phyloP scores from a whole-genome alignment of 2,329 filamentous ascomycete species.

The Fusarium sp. region DNA sequence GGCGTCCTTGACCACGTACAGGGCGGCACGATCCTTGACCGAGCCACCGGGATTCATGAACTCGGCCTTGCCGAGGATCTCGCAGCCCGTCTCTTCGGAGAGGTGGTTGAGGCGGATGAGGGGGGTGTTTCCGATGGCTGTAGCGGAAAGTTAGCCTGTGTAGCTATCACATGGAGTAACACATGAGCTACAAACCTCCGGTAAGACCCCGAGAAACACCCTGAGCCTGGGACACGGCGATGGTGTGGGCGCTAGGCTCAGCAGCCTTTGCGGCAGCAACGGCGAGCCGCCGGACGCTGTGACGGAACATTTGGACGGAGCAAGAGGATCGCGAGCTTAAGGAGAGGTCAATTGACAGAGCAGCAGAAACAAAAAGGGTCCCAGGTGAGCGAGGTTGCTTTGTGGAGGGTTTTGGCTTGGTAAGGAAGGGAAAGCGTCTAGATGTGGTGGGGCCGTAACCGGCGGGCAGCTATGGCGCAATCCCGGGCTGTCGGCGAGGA shows the following conservation, averaged over 20 bases:
- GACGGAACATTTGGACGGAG: slow-evolving; percentile 71
- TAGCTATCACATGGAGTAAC: neutral
- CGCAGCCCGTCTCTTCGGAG: slow-evolving; percentile 91
- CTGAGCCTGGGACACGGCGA: slow-evolving; percentile 83
- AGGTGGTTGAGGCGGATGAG: slow-evolving; percentile 90
- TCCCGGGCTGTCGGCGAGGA: slow-evolving; percentile 42
- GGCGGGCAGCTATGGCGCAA: slow-evolving; percentile 45
- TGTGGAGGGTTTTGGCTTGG: slow-evolving; percentile 20
- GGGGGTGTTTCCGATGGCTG: slow-evolving; percentile 97
- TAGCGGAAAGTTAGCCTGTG: neutral
- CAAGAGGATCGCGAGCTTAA: slow-evolving; percentile 10
- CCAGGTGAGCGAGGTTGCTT: slow-evolving; percentile 14
- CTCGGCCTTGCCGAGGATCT: slow-evolving; percentile 95
- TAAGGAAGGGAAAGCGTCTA: slow-evolving; percentile 24
- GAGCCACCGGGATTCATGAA: slow-evolving; percentile 98
- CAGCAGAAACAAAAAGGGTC: slow-evolving; percentile 3
- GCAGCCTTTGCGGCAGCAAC: slow-evolving; percentile 62
- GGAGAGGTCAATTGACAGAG: slow-evolving; percentile 28
- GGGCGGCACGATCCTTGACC: slow-evolving; percentile 94
- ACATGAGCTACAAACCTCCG: slow-evolving; percentile 71
- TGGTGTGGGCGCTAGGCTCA: slow-evolving; percentile 68
- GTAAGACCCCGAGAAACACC: slow-evolving; percentile 82
- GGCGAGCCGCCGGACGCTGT: slow-evolving; percentile 75
- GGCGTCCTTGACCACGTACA: slow-evolving; percentile 93
- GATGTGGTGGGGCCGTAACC: slow-evolving; percentile 45